Evolutionary conservation across 2,329 filamentous ascomycete genomes (phyloP).

Genomic region (Pseudogymnoascus sp.): DNA sequence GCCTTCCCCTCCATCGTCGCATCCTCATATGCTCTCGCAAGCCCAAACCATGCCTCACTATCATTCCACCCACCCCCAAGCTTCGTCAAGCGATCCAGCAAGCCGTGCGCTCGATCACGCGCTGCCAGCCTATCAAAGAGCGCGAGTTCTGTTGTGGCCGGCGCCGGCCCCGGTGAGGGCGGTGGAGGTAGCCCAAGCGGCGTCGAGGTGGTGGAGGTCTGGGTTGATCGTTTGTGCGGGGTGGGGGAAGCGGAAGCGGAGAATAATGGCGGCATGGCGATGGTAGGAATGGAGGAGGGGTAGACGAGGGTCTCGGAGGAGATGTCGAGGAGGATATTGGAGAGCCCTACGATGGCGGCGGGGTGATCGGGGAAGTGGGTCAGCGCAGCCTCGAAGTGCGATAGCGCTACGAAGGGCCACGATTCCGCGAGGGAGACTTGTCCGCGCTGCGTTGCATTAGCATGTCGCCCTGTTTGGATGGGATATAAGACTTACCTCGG

Average conservation of each 20-base stretch:
- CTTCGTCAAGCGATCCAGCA: slow-evolving; percentile 76
- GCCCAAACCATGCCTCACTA: slow-evolving; percentile 84
- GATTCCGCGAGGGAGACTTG: slow-evolving; percentile 22
- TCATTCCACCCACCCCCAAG: slow-evolving; percentile 83
- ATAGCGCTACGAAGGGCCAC: slow-evolving; percentile 58
- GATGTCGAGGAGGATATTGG: slow-evolving; percentile 77
- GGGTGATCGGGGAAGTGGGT: slow-evolving; percentile 73
- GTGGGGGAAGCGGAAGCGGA: slow-evolving; percentile 20
- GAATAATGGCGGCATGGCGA: slow-evolving; percentile 19
- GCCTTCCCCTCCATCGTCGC: slow-evolving; percentile 79
- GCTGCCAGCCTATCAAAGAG: slow-evolving; percentile 68
- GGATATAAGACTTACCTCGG: slow-evolving; percentile 53
- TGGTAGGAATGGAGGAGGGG: slow-evolving; percentile 36
- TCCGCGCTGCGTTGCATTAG: slow-evolving; percentile 28
- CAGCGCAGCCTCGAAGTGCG: slow-evolving; percentile 74
- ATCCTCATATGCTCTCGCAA: slow-evolving; percentile 81
- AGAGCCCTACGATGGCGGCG: slow-evolving; percentile 70
- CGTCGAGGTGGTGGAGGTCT: not conserved
- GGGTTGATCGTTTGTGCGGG: not conserved
- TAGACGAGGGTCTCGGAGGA: slow-evolving; percentile 63
- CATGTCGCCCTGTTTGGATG: slow-evolving; percentile 6
- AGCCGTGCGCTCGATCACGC: slow-evolving; percentile 76
- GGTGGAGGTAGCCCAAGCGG: not conserved
- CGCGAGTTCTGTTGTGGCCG: slow-evolving; percentile 16
- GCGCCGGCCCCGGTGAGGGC: not conserved